A percentile compares a stretch with the other conserved stretches of the same genome.
These are phyloP conservation scores for Mycena capillaripes DNA, from an alignment of 768 basidiomycete species.

Conservation along the genomic window DNA sequence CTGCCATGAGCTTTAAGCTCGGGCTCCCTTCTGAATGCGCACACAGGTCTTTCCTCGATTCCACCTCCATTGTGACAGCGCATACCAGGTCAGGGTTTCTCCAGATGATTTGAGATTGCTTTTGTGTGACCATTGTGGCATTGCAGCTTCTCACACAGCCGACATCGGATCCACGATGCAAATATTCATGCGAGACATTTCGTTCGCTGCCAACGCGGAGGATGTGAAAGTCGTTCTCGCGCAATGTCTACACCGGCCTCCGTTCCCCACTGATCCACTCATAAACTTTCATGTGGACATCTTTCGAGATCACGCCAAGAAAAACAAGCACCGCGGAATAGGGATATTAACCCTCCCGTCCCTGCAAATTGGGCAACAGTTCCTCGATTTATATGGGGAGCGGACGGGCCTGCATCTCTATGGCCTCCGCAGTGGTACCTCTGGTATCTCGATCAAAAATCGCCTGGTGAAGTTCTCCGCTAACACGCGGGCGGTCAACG, in stretches of 20 bases:
- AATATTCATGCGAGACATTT: conserved; percentile 49
- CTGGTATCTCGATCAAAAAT: conserved; percentile 46
- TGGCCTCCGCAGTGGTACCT: neutral
- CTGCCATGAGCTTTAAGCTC: conserved; percentile 12
- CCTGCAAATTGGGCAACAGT: conserved; percentile 35
- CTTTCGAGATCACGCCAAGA: conserved; percentile 39
- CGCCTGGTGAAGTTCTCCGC: conserved; percentile 34
- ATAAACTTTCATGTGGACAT: conserved; percentile 53
- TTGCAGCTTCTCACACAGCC: neutral
- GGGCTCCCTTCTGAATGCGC: neutral
- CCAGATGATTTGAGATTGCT: neutral
- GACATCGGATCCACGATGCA: conserved; percentile 44
- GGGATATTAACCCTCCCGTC: conserved; percentile 50
- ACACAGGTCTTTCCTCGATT: neutral
- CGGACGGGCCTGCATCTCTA: neutral
- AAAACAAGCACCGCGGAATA: conserved; percentile 11
- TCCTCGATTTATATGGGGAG: conserved; percentile 45
- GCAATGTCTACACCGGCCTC: conserved; percentile 48
- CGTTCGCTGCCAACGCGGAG: conserved; percentile 43
- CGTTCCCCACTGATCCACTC: conserved; percentile 42
- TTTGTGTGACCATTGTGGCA: neutral
- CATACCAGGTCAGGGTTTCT: conserved; percentile 1
- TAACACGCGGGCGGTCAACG: conserved; percentile 43
- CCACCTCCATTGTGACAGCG: neutral
- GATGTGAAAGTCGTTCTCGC: conserved; percentile 51